phyloP scores from a whole-genome alignment of 1,284 basidiomycete species.

The Mycena citricolor region DNA sequence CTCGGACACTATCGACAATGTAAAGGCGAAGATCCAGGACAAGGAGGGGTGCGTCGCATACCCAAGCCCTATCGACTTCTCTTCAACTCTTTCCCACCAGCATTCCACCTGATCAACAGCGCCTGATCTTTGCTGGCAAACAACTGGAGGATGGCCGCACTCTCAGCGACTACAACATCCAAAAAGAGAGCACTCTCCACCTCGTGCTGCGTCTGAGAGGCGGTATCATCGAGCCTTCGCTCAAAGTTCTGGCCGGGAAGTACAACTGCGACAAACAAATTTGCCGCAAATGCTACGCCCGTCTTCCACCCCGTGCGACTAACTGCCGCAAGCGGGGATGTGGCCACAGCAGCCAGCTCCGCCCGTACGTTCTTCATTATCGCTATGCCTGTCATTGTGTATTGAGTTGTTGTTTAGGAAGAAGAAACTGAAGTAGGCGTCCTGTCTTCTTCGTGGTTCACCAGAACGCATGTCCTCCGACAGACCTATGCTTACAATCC shows the following conservation, averaged over 20 bases:
- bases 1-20: constrained; percentile 93
- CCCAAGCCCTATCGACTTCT: constrained; percentile 4
- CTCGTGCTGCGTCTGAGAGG: constrained; percentile 78
- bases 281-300: constrained; percentile 99
- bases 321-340: constrained; percentile 96
- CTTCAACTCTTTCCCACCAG: constrained; percentile 34
- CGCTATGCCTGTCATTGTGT: constrained; percentile 3
- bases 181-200: constrained; percentile 99
- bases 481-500: too few relatives aligned
- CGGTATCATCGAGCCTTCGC: constrained; percentile 98
- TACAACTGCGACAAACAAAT: constrained; percentile 99
- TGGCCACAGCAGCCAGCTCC: constrained; percentile 93
- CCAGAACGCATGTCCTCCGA: too few relatives aligned
- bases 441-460: too few relatives aligned
- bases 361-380: constrained; percentile 62
- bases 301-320: constrained; percentile 97
- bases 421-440: constrained; percentile 98
- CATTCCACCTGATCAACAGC: constrained; percentile 92
- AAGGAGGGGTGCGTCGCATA: constrained; percentile 89
- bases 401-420: constrained; percentile 46
- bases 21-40: constrained; percentile 90
- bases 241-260: constrained; percentile 95
- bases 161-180: constrained; percentile 95
- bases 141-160: constrained; percentile 97
- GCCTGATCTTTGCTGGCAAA: constrained; percentile 93